These are phyloP conservation scores for Plicaturopsis crispa DNA, from an alignment of 768 basidiomycete genomes.

Conservation along the genomic window DNA sequence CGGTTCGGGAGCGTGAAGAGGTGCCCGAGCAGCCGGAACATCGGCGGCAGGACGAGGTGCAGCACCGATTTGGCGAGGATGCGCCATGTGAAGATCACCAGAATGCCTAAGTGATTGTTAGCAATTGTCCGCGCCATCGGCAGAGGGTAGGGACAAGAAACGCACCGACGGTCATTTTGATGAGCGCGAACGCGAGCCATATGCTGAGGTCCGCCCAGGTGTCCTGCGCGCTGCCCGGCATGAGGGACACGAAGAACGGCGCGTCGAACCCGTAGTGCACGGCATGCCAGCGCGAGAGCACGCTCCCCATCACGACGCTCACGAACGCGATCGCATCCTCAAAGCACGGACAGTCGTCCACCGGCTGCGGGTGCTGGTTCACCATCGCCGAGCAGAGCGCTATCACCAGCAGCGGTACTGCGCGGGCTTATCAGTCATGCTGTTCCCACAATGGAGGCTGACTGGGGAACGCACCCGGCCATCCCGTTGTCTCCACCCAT, in stretches of 20 bases:
- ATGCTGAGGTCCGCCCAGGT: conserved; percentile 21
- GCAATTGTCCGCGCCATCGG: conserved; percentile 1
- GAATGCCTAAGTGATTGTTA: conserved; percentile 42
- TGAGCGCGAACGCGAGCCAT: conserved; percentile 29
- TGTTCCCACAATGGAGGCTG: conserved; percentile 13
- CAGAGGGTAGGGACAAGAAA: background rate
- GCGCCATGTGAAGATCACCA: conserved; percentile 82
- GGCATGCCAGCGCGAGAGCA: conserved; percentile 61
- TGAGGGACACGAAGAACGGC: conserved; percentile 24
- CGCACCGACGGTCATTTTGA: conserved; percentile 36
- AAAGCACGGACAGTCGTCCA: conserved; percentile 97
- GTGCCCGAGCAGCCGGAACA: conserved; percentile 69
- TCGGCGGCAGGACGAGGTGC: conserved; percentile 71
- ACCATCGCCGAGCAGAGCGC: conserved; percentile 65
- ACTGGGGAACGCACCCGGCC: conserved; percentile 21
- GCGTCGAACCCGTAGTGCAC: conserved; percentile 15
- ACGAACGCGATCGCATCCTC: conserved; percentile 93
- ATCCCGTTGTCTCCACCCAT: conserved; percentile 30
- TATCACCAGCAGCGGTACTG: conserved; percentile 54
- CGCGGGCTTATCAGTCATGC: background rate
- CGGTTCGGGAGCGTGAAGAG: conserved; percentile 72
- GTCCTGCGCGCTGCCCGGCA: conserved; percentile 52
- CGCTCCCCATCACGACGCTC: conserved; percentile 74
- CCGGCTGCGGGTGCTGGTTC: conserved; percentile 89
- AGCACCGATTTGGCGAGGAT: conserved; percentile 73